Evolutionary conservation across 371 early-diverging fungal genomes (phyloP), one percentile per base, ranked within the genome.

Genomic region (Dichotomocladium elegans): DNA sequence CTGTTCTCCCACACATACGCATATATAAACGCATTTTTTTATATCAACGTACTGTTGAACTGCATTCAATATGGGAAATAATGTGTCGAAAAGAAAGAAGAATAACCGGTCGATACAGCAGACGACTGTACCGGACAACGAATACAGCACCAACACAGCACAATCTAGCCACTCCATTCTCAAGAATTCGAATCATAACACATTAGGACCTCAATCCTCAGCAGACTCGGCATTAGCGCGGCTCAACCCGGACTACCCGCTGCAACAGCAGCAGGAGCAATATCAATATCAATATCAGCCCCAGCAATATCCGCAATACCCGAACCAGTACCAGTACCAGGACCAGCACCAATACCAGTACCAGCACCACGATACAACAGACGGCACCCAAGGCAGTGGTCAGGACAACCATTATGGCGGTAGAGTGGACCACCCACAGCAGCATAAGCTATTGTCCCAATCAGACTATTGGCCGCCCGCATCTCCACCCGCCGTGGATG

Each of bases 401-500:
- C 34, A 33, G 29, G n/a, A 47, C 28, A 15, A 25, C 21, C 29
- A 47, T 17, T 10, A 47, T 9, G n/a, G n/a, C n/a, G n/a, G n/a
- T n/a, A n/a, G n/a, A n/a, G n/a, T n/a, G n/a, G 8, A 15, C 11
- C 46, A 70, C 12, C 71, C 62, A 24, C 71, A 67, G 1, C 71
- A 70, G 28, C 71, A 70, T 52, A 70, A 67, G 41, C 41, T 64
- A 14, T 44, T 70, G 8, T 60, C 68, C 2, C 56, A 58, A 3
- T 70, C 72, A 2, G 72, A 72, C 47, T 65, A 63, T 28, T 68
- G 71, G 72, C 72, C 72, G 19, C 62, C 72, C 17, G 51, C 53
- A 15, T 19, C 27, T 10, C 21, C 43, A 8, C 45, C 34, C 17
- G 26, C 19, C 10, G 56, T 51, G 19, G 52, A 52, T n/a, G 68